Percentiles rank a stretch among this genome's conserved stretches.
Conservation (phyloP, 2,329 filamentous ascomycete species). For the Arachnomyces sp. region DNA sequence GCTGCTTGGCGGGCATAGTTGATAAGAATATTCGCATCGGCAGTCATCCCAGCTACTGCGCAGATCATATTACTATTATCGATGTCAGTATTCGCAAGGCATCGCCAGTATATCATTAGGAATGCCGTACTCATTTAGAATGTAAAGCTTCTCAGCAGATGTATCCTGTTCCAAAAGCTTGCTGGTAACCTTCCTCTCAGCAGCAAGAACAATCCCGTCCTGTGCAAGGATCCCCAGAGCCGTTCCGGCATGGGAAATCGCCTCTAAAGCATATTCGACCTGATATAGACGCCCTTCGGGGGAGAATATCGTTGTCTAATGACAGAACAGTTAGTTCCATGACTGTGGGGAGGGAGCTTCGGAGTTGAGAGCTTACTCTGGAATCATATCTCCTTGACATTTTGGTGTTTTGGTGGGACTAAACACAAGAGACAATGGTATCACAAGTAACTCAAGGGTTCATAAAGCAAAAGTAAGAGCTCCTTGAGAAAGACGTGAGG, state of each 20-base stretch:
- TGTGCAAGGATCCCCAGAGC: slow-evolving; percentile 93
- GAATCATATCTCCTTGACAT: slow-evolving; percentile 99
- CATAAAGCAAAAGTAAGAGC: too few species aligned
- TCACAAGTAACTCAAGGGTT: too few species aligned
- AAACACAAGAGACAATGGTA: not conserved
- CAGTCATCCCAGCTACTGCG: slow-evolving; percentile 97
- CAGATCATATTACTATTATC: slow-evolving; percentile 92
- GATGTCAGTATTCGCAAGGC: slow-evolving; percentile 5
- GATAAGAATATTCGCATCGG: slow-evolving; percentile 99
- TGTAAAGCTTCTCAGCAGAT: slow-evolving; percentile 99
- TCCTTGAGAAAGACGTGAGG: not conserved
- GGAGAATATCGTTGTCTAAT: slow-evolving; percentile 97
- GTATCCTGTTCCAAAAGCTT: slow-evolving; percentile 99
- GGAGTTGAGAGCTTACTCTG: slow-evolving; percentile 54
- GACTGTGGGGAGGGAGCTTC: slow-evolving; percentile 6
- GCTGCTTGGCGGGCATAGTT: slow-evolving; percentile 97
- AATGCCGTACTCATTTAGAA: slow-evolving; percentile 78
- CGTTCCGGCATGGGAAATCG: slow-evolving; percentile 96
- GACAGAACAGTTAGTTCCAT: slow-evolving; percentile 2
- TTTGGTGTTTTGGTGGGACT: slow-evolving; percentile 24
- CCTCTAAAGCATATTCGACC: slow-evolving; percentile 97
- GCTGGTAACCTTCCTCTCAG: slow-evolving; percentile 97
- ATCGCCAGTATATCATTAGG: not conserved
- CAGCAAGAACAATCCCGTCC: slow-evolving; percentile 95
- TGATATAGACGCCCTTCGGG: slow-evolving; percentile 97